Evolutionary conservation across 345 rosid genomes (phyloP).

Genomic region (Lagerstroemia speciosa): DNA sequence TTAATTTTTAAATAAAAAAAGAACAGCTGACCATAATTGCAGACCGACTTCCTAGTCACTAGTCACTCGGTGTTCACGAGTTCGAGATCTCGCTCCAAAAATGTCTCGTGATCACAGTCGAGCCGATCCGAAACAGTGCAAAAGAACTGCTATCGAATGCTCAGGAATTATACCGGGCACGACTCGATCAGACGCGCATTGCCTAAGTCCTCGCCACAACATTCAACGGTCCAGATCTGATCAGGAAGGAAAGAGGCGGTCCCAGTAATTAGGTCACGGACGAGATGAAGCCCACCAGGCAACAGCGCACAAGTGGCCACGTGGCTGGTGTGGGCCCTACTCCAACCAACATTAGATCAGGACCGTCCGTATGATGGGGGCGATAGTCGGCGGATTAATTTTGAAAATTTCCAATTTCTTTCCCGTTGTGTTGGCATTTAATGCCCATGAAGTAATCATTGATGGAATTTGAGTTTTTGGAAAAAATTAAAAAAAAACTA

Average conservation of each 20-base stretch:
- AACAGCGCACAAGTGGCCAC: not conserved
- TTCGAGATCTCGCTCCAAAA: no score
- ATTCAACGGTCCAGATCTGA: slow-evolving; percentile 2
- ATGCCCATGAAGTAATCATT: no score
- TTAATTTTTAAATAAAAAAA: no score
- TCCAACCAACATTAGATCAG: not conserved
- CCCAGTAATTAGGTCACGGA: not conserved
- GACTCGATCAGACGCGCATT: not conserved
- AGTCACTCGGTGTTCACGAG: no score
- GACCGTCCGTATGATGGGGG: not conserved
- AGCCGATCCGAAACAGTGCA: no score
- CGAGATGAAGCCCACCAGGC: not conserved
- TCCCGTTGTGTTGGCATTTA: not conserved
- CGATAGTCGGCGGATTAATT: not conserved
- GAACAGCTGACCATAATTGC: no score
- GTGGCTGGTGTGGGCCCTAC: not conserved
- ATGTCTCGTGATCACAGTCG: no score
- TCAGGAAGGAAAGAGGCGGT: not conserved
- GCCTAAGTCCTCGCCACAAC: not conserved
- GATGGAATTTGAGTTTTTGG: no score
- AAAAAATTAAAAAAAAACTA: no score
- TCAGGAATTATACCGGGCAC: no score
- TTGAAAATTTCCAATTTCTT: not conserved
- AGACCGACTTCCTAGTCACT: no score
- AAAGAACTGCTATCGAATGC: no score